Evolutionary conservation across 768 basidiomycete genomes (phyloP), one percentile per base, ranked within the genome.

Genomic region (Pleurotus salmoneostramineus): DNA sequence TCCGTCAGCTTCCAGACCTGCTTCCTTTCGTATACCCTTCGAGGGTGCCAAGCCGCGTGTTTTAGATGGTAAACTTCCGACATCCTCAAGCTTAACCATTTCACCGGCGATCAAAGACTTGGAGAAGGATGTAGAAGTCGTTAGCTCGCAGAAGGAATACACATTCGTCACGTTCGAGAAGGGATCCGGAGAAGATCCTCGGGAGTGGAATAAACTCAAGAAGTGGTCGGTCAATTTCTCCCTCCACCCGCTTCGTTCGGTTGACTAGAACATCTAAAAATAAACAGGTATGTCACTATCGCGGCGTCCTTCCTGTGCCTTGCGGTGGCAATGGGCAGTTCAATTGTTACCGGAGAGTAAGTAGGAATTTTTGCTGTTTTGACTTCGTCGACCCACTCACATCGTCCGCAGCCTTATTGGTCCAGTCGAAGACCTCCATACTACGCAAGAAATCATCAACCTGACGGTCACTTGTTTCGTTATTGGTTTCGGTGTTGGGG

Each of bases 391-490:
- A 59, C 3, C 34, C 46, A 8, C 51, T 27, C 21, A 27, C 21
- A 7, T 34, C 7, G 36, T 49, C 57, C 8, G 21, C 55, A 76
- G 74, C 60, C 66, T 77, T 60, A 56, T 44, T 27, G 71, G 71
- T 7, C 75, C 75, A 6, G 66, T 67, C 5, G 50, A 61, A 49
- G 69, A 70, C 3, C 62, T 76, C 27, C 62, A 69, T 37, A 70
- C 68, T 10, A 64, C 66, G 3, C 72, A 74, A 62, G 72, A 72
- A 51, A 69, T 77, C 31, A 67, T 72, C 50, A 75, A 76, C 58
- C 66, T 78, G n/a, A 74, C 74, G 3, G 74, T 76, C 6, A 73
- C 77, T 6, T 71, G 71, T 43, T 78, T 77, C 56, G 75, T 78
- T 27, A 72, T 76, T 50, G 76, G 77, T 15, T 76, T 73, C 59